These are phyloP conservation scores for Biscogniauxia marginata DNA, from an alignment of 2,329 filamentous ascomycete species.

Conservation along the genomic window DNA sequence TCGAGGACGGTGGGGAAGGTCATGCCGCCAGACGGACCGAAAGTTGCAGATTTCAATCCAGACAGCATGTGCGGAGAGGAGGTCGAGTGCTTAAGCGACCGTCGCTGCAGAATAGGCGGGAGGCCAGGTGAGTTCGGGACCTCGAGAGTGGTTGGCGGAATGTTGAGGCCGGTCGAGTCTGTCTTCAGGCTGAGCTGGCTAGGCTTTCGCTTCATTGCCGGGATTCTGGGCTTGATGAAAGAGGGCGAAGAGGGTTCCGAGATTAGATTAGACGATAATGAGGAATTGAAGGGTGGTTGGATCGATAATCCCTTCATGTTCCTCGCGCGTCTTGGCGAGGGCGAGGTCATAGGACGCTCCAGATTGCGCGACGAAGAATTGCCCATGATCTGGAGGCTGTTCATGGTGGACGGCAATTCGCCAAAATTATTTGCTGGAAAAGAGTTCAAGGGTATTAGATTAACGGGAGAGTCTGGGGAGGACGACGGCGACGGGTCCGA, in stretches of 20 bases:
- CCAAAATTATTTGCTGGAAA: conserved; percentile 63
- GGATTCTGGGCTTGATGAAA: conserved; percentile 78
- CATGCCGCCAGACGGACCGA: conserved; percentile 63
- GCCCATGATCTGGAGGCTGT: conserved; percentile 42
- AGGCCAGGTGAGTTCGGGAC: conserved; percentile 55
- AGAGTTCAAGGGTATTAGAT: conserved; percentile 67
- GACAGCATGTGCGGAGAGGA: conserved; percentile 67
- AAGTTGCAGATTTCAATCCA: conserved; percentile 56
- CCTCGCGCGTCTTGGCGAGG: conserved; percentile 68
- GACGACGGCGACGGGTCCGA: conserved; percentile 90
- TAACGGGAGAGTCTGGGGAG: conserved; percentile 85
- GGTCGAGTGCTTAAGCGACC: conserved; percentile 64
- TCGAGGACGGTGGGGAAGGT: conserved; percentile 60
- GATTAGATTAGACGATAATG: conserved; percentile 48
- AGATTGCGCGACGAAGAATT: conserved; percentile 39
- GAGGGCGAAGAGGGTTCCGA: conserved; percentile 71
- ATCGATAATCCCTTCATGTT: conserved; percentile 85
- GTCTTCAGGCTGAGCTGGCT: conserved; percentile 79
- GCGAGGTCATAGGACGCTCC: conserved; percentile 64
- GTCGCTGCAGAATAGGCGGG: conserved; percentile 59
- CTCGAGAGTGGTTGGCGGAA: conserved; percentile 48
- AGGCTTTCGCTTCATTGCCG: conserved; percentile 69
- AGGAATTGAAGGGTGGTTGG: conserved; percentile 56
- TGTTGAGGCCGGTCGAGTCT: conserved; percentile 55
- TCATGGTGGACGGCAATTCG: conserved; percentile 43